Conservation (phyloP, 352 stramenopile genomes). For the Phytophthora melonis region DNA sequence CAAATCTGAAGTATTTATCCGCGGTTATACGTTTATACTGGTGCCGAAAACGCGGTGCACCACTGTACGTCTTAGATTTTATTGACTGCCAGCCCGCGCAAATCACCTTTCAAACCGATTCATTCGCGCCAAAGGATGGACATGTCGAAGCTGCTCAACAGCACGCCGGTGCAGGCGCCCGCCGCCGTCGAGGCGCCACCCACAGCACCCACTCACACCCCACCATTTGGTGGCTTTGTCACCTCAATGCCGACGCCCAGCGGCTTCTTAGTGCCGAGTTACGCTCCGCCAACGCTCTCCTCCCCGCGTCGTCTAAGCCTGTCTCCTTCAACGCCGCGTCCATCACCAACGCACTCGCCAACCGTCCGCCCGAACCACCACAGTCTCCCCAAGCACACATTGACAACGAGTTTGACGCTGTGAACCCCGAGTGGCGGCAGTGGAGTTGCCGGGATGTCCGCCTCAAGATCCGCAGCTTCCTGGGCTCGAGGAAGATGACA, state of each 20-base stretch:
- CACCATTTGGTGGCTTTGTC: not conserved
- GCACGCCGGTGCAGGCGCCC: not conserved
- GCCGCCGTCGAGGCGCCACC: not conserved
- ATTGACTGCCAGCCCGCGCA: not conserved
- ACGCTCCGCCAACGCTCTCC: not conserved
- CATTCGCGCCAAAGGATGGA: conserved; percentile 7
- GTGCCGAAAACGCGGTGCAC: too few species aligned
- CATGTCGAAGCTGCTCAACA: conserved; percentile 14
- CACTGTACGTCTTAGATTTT: not conserved
- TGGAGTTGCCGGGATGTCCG: not conserved
- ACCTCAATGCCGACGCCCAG: not conserved
- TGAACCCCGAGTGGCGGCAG: not conserved
- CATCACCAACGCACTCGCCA: not conserved
- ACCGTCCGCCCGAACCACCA: not conserved
- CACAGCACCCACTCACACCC: not conserved
- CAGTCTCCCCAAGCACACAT: not conserved
- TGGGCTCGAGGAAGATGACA: conserved; percentile 54
- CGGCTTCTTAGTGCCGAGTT: not conserved
- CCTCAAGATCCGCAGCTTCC: not conserved
- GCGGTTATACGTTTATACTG: too few species aligned
- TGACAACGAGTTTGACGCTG: not conserved
- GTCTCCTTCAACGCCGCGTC: not conserved
- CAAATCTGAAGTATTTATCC: too few species aligned
- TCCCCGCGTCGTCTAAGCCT: not conserved
- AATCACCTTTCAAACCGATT: not conserved